Conservation (phyloP, 23 red algal genomes). For the Chondrus crispus region DNA sequence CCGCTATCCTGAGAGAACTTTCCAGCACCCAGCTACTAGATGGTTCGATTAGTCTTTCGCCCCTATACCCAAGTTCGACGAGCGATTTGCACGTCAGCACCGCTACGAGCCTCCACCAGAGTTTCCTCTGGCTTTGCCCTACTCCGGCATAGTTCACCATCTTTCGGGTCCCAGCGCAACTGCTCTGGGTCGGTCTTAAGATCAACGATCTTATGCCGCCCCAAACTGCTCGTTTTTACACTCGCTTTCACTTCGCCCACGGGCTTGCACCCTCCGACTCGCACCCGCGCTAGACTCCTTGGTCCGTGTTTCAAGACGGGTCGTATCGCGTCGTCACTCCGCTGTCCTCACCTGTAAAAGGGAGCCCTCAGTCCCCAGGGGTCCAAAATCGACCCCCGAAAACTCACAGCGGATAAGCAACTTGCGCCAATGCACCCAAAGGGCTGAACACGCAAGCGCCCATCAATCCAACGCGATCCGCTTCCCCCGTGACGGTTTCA, state of each 20-base stretch:
- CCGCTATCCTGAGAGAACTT: not conserved
- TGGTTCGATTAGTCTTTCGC: constrained; percentile 65
- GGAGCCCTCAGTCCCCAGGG: constrained; percentile 23
- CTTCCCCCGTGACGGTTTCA: constrained; percentile 83
- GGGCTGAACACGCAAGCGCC: constrained; percentile 33
- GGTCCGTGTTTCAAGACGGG: constrained; percentile 98
- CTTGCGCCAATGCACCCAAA: not conserved
- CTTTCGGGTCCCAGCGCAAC: constrained; percentile 39
- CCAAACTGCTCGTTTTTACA: constrained; percentile 24
- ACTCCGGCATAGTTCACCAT: constrained; percentile 85
- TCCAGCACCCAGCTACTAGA: not conserved
- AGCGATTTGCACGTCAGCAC: constrained; percentile 96
- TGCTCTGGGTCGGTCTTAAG: constrained; percentile 22
- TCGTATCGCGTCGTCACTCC: constrained; percentile 39
- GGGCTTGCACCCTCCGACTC: constrained; percentile 67
- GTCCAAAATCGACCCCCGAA: constrained; percentile 16
- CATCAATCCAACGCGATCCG: constrained; percentile 53
- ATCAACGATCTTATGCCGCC: constrained; percentile 23
- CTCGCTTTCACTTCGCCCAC: constrained; percentile 43
- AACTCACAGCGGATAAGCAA: constrained; percentile 35
- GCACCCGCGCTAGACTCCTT: constrained; percentile 92
- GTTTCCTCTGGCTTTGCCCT: constrained; percentile 73
- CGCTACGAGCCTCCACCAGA: constrained; percentile 40
- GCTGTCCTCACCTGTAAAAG: constrained; percentile 35
- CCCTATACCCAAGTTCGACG: constrained; percentile 95